Evolutionary conservation across 805 yeast species (phyloP).

Genomic region (Kazachstania taianensis): DNA sequence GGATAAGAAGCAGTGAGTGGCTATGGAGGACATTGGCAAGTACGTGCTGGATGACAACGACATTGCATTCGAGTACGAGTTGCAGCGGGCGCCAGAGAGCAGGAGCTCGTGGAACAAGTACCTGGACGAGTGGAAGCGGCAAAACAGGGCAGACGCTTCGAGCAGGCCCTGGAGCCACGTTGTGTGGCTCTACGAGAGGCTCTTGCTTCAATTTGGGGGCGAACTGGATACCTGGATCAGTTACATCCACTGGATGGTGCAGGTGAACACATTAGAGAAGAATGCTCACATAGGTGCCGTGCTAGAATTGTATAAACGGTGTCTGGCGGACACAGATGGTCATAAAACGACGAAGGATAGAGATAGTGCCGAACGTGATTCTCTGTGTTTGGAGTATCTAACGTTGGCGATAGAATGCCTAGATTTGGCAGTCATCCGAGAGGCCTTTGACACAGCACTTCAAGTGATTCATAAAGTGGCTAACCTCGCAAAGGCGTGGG

Average conservation of each 20-base stretch:
- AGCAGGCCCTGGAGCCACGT: slow-evolving; percentile 11
- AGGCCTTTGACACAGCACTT: slow-evolving; percentile 23
- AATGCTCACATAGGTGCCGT: not conserved
- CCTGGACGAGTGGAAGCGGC: slow-evolving; percentile 27
- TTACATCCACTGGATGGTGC: slow-evolving; percentile 32
- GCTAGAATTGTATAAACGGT: slow-evolving; percentile 12
- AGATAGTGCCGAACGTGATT: slow-evolving; percentile 31
- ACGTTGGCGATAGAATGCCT: slow-evolving; percentile 34
- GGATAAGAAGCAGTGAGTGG: not conserved
- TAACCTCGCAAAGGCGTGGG: slow-evolving; percentile 21
- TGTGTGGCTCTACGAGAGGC: slow-evolving; percentile 31
- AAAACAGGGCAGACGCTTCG: slow-evolving; percentile 1
- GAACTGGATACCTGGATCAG: slow-evolving; percentile 17
- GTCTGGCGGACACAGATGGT: slow-evolving; percentile 25
- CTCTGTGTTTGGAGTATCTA: slow-evolving; percentile 47
- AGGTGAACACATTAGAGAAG: not conserved
- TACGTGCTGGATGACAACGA: slow-evolving; percentile 25
- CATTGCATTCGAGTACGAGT: slow-evolving; percentile 38
- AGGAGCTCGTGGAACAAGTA: slow-evolving; percentile 39
- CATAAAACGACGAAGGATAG: not conserved
- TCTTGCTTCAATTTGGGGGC: slow-evolving; percentile 20
- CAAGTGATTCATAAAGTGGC: slow-evolving; percentile 7
- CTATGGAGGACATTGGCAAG: slow-evolving; percentile 2
- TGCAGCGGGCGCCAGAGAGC: slow-evolving; percentile 29
- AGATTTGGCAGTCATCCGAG: slow-evolving; percentile 25